Base-by-base conservation (phyloP, 805 yeast species). In the Candida nemodendra region DNA sequence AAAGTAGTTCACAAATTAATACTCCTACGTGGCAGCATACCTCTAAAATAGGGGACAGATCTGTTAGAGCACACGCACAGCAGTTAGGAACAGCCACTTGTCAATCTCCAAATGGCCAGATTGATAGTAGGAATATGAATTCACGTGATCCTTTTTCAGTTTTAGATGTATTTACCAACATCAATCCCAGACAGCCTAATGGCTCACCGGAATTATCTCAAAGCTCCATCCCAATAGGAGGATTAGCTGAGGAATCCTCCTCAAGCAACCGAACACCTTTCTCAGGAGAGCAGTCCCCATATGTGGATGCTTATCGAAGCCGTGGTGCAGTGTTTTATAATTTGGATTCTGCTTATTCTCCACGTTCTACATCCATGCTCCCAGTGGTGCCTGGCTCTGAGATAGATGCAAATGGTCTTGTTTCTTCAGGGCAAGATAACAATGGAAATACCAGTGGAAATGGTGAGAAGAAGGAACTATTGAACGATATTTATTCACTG, bases 401-500 rank as follows among this genome's bases (percentile, higher is more conserved):
- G 7, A 21, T 21, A 8, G 24, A 11, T 8, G 24, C 24, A 8
- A 8, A 7, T 21, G 9, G 11, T 7, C 7, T 8, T 21, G 24
- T 7, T 8, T 8, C 24, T 8, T 11, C 11, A 11, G 24, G 11
- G 7, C 11, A 4, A 12, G 7, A 5, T 29, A 17, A 29, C 5
- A 16, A 16, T 16, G 19, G 19, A 9, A 18, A 29, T n/a, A 29
- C 16, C 29, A 26, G 26, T 38, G 40, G 30, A n/a, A 11, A 15
- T 13, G 38, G 25, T 15, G 50, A 38, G 34, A 55, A 48, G 40
- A 60, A 41, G 40, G 67, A 55, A 28, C 55, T 65, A 16, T 50
- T 68, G 42, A 61, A 61, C 28, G 76, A 72, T 45, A 66, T 71
- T 34, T 71, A 71, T 42, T 65, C 72, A 1, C 48, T 70, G 49